Evolutionary conservation across 495 filamentous ascomycete species (phyloP).

Genomic region (Emericellopsis terricola): DNA sequence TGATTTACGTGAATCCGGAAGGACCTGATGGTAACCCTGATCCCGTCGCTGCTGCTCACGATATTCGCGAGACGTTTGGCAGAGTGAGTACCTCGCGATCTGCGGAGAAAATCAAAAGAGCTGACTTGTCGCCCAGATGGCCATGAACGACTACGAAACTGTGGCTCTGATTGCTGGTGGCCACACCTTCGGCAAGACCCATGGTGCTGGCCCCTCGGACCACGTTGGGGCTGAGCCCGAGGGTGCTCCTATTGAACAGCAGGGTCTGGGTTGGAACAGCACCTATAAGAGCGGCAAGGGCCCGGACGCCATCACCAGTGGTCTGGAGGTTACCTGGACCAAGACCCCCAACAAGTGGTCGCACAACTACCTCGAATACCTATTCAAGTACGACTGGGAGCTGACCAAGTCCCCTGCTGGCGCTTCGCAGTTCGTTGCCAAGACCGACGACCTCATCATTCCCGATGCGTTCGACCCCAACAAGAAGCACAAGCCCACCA

Average conservation of each 20-base stretch:
- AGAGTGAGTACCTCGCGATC: too few species aligned
- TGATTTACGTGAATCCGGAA: constrained; percentile 66
- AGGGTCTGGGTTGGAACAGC: constrained; percentile 52
- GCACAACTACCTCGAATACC: constrained; percentile 49
- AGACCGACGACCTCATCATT: constrained; percentile 41
- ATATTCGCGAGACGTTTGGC: constrained; percentile 54
- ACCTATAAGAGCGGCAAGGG: constrained; percentile 39
- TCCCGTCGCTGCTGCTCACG: constrained; percentile 42
- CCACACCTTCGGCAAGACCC: constrained; percentile 59
- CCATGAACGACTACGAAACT: constrained; percentile 64
- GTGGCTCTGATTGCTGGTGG: constrained; percentile 59
- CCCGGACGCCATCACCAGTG: constrained; percentile 49
- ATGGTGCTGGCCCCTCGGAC: constrained; percentile 41
- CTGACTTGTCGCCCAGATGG: too few species aligned
- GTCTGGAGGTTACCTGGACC: constrained; percentile 60
- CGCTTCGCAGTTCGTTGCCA: constrained; percentile 56
- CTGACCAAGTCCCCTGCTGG: constrained; percentile 52
- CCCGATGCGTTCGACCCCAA: constrained; percentile 46
- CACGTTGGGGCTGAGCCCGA: constrained; percentile 46
- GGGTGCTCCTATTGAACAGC: constrained; percentile 38
- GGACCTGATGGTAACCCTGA: constrained; percentile 54
- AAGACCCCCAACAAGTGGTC: constrained; percentile 50
- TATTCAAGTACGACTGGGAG: constrained; percentile 65
- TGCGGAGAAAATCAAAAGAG: too few species aligned
- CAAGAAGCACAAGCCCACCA: constrained; percentile 47